A percentile compares a stretch with the other conserved stretches of the same genome.
These are phyloP conservation scores for Penicillium sp. DNA, from an alignment of 2,329 filamentous ascomycete genomes.

Conservation along the genomic window DNA sequence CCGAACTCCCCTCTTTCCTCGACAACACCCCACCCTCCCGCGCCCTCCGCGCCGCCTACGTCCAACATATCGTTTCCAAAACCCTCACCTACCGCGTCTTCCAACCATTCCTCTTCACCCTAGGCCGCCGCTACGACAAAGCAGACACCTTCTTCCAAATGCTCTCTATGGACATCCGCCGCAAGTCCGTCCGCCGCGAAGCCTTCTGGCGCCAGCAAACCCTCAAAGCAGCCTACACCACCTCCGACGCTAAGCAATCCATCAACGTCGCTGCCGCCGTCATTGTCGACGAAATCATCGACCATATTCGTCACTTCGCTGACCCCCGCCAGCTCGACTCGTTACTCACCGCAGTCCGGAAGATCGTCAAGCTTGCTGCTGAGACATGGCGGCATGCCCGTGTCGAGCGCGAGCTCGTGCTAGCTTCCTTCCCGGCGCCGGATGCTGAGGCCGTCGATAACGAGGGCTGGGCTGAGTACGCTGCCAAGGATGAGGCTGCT, in stretches of 20 bases:
- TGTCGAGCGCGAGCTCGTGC: slow-evolving; percentile 58
- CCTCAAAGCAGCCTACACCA: slow-evolving; percentile 58
- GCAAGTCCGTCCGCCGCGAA: slow-evolving; percentile 58
- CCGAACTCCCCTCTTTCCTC: slow-evolving; percentile 56
- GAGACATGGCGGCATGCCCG: slow-evolving; percentile 61
- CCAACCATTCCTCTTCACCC: slow-evolving; percentile 59
- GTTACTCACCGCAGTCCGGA: slow-evolving; percentile 53
- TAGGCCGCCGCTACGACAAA: slow-evolving; percentile 56
- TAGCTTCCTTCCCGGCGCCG: slow-evolving; percentile 51
- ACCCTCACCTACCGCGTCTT: slow-evolving; percentile 59
- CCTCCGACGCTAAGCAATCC: slow-evolving; percentile 57
- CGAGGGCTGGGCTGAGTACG: slow-evolving; percentile 42
- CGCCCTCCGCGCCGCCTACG: slow-evolving; percentile 55
- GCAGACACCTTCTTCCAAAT: slow-evolving; percentile 58
- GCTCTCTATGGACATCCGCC: slow-evolving; percentile 58
- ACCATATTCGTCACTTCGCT: slow-evolving; percentile 56
- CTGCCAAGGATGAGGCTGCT: slow-evolving; percentile 21
- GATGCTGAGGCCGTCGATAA: slow-evolving; percentile 38
- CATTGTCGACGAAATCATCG: slow-evolving; percentile 59
- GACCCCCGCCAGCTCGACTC: slow-evolving; percentile 53
- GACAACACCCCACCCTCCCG: slow-evolving; percentile 55
- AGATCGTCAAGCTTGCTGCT: slow-evolving; percentile 59
- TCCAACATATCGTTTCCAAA: slow-evolving; percentile 58
- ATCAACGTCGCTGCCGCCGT: slow-evolving; percentile 58
- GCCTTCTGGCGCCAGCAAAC: slow-evolving; percentile 62